Evolutionary conservation across 257 asterid genomes (phyloP), one percentile per base, ranked within the genome.

Genomic region (Capsicum rhomboideum): DNA sequence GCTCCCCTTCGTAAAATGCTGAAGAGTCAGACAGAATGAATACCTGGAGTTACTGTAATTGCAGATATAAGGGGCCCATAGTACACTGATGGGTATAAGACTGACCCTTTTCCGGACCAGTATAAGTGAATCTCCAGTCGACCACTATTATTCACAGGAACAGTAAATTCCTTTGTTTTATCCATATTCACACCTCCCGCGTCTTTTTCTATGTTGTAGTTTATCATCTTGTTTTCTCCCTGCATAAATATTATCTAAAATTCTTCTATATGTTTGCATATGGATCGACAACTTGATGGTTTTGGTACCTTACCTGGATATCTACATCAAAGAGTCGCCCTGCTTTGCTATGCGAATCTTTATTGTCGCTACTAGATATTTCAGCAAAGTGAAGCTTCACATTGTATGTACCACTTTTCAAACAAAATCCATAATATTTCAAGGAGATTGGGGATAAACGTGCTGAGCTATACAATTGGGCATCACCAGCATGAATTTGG

Each of bases 351-450:
- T 56, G 10, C 4, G 21, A 37, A 29, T 0, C 40, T 34, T 34
- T n/a, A 20, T 11, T 6, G 2, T 18, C 10, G 31, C 63, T 49
- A 55, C 69, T 82, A 2, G 74, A 82, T 61, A 85, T 83, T 54
- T 87, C 86, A 28, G 86, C 86, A 61, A 87, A 87, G 56, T 85
- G 86, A 80, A 87, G 90, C 49, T 1, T 83, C 29, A 87, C 86
- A 0, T 40, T 72, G 44, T 87, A 87, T 0, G 0, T 6, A 34
- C 34, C 86, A 34, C 52, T 72, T 23, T 17, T 81, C 44, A 87
- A 49, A 68, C 90, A 87, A 85, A 82, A 83, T 28, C 88, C 90
- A 37, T 78, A 87, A 29, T 87, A 87, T 68, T 85, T 87, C 85
- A 87, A 80, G 17, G 90, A 87, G 80, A 85, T 55, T 26, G 88